Evolutionary conservation across 1,284 basidiomycete species (phyloP).

Genomic region (Marasmius sp.): DNA sequence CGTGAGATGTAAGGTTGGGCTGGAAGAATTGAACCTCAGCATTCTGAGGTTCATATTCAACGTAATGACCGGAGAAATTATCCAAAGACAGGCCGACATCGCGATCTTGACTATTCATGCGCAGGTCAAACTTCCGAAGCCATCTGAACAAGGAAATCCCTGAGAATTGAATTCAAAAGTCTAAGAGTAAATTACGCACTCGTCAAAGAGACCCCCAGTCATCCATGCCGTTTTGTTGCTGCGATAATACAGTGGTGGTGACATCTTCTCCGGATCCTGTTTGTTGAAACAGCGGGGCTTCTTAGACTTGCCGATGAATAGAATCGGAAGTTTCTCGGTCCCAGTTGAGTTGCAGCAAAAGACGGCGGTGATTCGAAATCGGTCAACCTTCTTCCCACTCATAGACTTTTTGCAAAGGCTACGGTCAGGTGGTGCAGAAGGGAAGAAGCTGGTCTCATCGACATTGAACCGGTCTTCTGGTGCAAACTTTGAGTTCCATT

Average conservation of each 20-base stretch:
- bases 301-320: background rate
- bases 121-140: slow-evolving; percentile 16
- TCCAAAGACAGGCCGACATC: slow-evolving; percentile 18
- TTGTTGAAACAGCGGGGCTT: background rate
- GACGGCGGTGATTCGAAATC: background rate
- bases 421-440: slow-evolving; percentile 3
- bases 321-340: background rate
- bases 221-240: background rate
- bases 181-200: background rate
- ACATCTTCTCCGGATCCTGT: background rate
- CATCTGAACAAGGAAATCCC: slow-evolving; percentile 20
- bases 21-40: slow-evolving; percentile 24
- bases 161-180: background rate
- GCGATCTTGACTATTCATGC: slow-evolving; percentile 15
- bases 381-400: background rate
- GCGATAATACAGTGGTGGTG: background rate
- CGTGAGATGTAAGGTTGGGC: slow-evolving; percentile 27
- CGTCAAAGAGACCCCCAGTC: background rate
- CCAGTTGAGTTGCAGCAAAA: background rate
- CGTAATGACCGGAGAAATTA: slow-evolving; percentile 25
- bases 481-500: background rate
- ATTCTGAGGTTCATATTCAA: slow-evolving; percentile 16
- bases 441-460: background rate
- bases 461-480: background rate
- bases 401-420: background rate